Evolutionary conservation across 2,329 filamentous ascomycete species (phyloP).

Genomic region (Chaetomium strumarium): DNA sequence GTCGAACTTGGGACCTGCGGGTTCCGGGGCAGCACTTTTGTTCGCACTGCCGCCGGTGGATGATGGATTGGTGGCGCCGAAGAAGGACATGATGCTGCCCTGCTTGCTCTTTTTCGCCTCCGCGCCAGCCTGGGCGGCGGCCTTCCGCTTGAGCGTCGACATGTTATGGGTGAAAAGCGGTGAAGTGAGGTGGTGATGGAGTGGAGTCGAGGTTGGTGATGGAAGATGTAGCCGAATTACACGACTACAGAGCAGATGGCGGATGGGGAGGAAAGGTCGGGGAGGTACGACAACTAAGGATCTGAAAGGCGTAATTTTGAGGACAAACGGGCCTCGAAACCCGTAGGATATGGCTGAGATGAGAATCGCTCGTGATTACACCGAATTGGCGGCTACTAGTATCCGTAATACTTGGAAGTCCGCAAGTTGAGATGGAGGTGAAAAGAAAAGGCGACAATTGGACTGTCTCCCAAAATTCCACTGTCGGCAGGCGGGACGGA

Average conservation of each 20-base stretch:
- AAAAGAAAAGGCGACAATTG: neutral
- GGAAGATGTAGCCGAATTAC: slow-evolving; percentile 1
- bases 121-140: slow-evolving; percentile 37
- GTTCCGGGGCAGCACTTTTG: slow-evolving; percentile 17
- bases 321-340: neutral
- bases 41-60: slow-evolving; percentile 13
- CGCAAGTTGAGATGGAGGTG: neutral
- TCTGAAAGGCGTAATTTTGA: neutral
- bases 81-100: slow-evolving; percentile 83
- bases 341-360: neutral
- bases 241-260: neutral
- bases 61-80: slow-evolving; percentile 59
- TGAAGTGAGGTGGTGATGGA: neutral
- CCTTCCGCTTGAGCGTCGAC: slow-evolving; percentile 63
- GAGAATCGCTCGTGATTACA: too few species aligned
- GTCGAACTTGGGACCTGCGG: slow-evolving; percentile 59
- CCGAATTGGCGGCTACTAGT: too few species aligned
- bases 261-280: neutral
- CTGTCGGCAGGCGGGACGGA: neutral
- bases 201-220: slow-evolving; percentile 10
- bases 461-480: neutral
- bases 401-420: too few species aligned
- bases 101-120: slow-evolving; percentile 66
- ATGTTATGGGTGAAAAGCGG: slow-evolving; percentile 30
- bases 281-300: neutral